Conservation (phyloP, 257 asterid genomes). For the Leptodermis oblonga region DNA sequence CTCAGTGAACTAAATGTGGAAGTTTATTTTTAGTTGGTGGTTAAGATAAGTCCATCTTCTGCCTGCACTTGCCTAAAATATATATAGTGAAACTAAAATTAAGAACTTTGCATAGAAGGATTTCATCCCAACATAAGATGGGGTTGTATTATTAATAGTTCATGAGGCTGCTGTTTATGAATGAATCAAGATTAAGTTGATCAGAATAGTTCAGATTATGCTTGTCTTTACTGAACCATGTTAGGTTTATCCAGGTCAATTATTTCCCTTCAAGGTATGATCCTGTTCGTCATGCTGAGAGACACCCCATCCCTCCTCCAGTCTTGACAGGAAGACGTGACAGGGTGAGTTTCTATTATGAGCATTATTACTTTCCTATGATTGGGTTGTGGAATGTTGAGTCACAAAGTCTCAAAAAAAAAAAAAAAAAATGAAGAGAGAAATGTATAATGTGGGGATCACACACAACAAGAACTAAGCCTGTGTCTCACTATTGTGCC, state of each 20-base stretch:
- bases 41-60: not conserved
- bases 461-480: too few relatives aligned
- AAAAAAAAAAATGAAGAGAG: too few relatives aligned
- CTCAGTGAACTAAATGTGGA: too few relatives aligned
- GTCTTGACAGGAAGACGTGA: constrained; percentile 43
- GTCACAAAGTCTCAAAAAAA: too few relatives aligned
- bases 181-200: not conserved
- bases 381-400: not conserved
- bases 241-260: constrained; percentile 28
- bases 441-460: too few relatives aligned
- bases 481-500: too few relatives aligned
- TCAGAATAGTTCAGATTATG: too few relatives aligned
- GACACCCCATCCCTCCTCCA: constrained; percentile 37
- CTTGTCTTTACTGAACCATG: not conserved
- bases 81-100: too few relatives aligned
- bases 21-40: too few relatives aligned
- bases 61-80: too few relatives aligned
- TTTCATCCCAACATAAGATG: too few relatives aligned
- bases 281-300: constrained; percentile 42
- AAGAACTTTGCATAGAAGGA: too few relatives aligned
- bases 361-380: not conserved
- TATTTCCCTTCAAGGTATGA: constrained; percentile 54
- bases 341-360: constrained; percentile 20
- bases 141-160: not conserved
- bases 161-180: not conserved